These are phyloP conservation scores for Solanum hybrid DNA, from an alignment of 305 asterid genomes.

Conservation along the genomic window DNA sequence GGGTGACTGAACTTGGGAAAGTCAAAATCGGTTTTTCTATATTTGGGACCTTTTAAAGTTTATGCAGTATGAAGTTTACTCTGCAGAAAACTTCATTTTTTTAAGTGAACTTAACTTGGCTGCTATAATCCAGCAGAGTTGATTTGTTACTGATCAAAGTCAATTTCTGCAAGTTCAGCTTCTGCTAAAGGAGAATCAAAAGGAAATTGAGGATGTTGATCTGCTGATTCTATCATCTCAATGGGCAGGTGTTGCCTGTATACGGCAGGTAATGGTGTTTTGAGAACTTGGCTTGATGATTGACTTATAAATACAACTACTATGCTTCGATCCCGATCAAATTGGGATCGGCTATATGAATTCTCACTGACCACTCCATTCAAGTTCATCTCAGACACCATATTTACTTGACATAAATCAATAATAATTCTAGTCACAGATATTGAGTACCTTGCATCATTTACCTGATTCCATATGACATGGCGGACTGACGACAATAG, in stretches of 20 bases:
- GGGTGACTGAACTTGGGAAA: background rate
- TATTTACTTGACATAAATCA: background rate
- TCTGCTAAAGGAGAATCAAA: slow-evolving; percentile 38
- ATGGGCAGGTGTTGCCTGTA: slow-evolving; percentile 68
- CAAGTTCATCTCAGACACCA: background rate
- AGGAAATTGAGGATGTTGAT: slow-evolving; percentile 55
- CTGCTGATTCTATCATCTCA: slow-evolving; percentile 68
- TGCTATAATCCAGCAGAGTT: background rate
- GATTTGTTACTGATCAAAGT: background rate
- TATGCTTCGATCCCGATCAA: background rate
- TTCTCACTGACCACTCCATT: background rate
- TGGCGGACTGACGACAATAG: background rate
- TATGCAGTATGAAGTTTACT: background rate
- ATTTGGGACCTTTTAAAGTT: background rate
- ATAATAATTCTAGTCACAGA: background rate
- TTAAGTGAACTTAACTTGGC: background rate
- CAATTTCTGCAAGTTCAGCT: slow-evolving; percentile 35
- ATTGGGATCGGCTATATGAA: background rate
- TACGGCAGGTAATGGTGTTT: slow-evolving; percentile 47
- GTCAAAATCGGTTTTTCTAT: background rate
- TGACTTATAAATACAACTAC: background rate
- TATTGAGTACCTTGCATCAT: background rate
- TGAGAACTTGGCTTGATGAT: slow-evolving; percentile 1
- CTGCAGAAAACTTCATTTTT: background rate
- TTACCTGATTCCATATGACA: background rate